A percentile compares a stretch with the other conserved stretches of the same genome.
Conservation (phyloP, 2,329 filamentous ascomycete species). For the Aspergillus neotritici region DNA sequence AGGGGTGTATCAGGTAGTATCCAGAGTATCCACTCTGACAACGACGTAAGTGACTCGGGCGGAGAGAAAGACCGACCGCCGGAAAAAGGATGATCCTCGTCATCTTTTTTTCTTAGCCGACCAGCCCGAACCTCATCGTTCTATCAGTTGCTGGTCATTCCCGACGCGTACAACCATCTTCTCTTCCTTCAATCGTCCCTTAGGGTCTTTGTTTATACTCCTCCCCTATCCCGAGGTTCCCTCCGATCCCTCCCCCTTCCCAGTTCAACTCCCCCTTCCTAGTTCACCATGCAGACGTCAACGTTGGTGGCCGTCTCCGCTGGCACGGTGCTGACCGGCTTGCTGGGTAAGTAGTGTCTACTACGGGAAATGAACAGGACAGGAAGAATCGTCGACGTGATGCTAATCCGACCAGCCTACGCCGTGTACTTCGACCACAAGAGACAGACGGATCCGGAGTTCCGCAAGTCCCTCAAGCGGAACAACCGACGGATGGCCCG, state of each 20-base stretch:
- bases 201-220: slow-evolving; percentile 1
- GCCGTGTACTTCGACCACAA: slow-evolving; percentile 63
- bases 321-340: slow-evolving; percentile 54
- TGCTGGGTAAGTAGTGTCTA: slow-evolving; percentile 43
- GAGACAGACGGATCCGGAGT: slow-evolving; percentile 58
- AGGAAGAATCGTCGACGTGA: background rate
- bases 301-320: slow-evolving; percentile 54
- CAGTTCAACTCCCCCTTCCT: background rate
- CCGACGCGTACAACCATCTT: no score
- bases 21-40: no score
- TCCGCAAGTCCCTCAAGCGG: slow-evolving; percentile 53
- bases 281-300: slow-evolving; percentile 48
- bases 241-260: slow-evolving; percentile 5
- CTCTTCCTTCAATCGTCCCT: background rate
- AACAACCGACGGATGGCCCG: slow-evolving; percentile 45
- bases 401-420: slow-evolving; percentile 45
- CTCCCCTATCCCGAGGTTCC: slow-evolving; percentile 1
- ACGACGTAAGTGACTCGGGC: slow-evolving; percentile 13
- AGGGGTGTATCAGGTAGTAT: background rate
- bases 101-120: slow-evolving; percentile 20
- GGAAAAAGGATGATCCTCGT: slow-evolving; percentile 35
- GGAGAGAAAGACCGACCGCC: slow-evolving; percentile 30
- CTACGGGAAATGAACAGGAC: background rate
- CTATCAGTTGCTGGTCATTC: no score
- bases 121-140: slow-evolving; percentile 7